Evolutionary conservation across 2,329 filamentous ascomycete species (phyloP), one percentile per base, ranked within the genome.

Genomic region (Diaporthe velutina): DNA sequence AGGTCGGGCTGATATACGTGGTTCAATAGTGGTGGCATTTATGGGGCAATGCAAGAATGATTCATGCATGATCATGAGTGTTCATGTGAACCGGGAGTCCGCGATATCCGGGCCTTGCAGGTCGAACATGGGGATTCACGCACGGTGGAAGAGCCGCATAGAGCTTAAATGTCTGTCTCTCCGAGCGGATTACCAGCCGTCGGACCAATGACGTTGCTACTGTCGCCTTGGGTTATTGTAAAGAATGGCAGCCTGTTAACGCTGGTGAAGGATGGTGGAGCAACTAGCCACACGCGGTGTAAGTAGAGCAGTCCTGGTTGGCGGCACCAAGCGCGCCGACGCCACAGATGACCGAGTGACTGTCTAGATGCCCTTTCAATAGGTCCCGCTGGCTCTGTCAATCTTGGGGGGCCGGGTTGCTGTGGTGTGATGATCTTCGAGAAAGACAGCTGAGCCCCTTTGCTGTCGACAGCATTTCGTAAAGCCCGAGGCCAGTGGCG

Each of bases 321-420:
- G 64, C 40, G 48, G 64, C 33, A 22, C 17, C 45, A 38, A 30
- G 61, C 22, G 30, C 33, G 12, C 38, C 17, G 15, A 67, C 61
- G 45, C 61, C 61, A 67, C 61, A 28, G 22, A 28, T 52, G 61
- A 52, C 30, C 45, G n/a, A 19, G 45, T 42, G 61, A 67, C 61
- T 6, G 30, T 12, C 61, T 28, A 38, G 22, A 52, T 19, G 22
- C 22, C n/a, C 40, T 22, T 45, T 33, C 4, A 10, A 25, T 13
- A 40, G 40, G 19, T 17, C 13, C 25, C n/a, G 15, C 30, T 38
- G 22, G 30, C 4, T 12, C 19, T 50, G 28, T 25, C 8, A 19
- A 28, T 52, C 8, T 33, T 38, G 33, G 33, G 33, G 22, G 22
- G 13, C 12, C n/a, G 17, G 48, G 33, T 28, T 38, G 64, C n/a